Conservation (phyloP, 2,329 filamentous ascomycete genomes). For the Domatiomyces globalis region DNA sequence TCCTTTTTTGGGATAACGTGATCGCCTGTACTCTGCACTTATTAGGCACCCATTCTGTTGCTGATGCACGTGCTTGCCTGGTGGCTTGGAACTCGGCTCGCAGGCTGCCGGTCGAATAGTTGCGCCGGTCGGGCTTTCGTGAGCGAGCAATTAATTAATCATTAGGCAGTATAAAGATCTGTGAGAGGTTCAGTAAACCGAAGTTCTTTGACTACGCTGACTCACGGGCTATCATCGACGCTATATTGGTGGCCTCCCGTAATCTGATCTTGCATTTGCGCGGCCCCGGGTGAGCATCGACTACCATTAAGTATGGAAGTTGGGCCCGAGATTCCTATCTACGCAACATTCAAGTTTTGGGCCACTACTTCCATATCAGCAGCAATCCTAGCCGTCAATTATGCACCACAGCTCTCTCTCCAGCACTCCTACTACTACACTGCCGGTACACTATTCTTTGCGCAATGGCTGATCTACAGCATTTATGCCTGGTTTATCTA, state of each 20-base stretch:
- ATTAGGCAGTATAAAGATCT: not conserved
- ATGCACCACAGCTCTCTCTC: constrained; percentile 21
- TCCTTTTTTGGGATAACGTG: not conserved
- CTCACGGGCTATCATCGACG: too few relatives aligned
- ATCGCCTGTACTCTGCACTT: not conserved
- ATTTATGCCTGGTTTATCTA: constrained; percentile 37
- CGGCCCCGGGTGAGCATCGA: too few relatives aligned
- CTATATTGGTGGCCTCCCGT: not conserved
- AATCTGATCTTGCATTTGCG: not conserved
- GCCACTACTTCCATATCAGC: constrained; percentile 6
- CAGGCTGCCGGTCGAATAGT: not conserved
- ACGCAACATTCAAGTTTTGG: constrained; percentile 10
- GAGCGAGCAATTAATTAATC: too few relatives aligned
- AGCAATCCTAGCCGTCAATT: constrained; percentile 12
- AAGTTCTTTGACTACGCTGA: not conserved
- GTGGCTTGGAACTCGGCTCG: too few relatives aligned
- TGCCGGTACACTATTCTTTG: constrained; percentile 13
- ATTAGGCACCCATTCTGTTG: too few relatives aligned
- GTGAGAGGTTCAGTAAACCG: not conserved
- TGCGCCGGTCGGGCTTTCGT: not conserved
- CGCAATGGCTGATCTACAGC: constrained; percentile 17
- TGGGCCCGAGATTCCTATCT: not conserved
- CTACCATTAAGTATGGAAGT: not conserved
- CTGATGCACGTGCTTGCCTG: too few relatives aligned
- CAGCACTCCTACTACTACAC: constrained; percentile 20